Conservation (phyloP, 2,329 filamentous ascomycete species). For the Pestalotiopsis sp. region DNA sequence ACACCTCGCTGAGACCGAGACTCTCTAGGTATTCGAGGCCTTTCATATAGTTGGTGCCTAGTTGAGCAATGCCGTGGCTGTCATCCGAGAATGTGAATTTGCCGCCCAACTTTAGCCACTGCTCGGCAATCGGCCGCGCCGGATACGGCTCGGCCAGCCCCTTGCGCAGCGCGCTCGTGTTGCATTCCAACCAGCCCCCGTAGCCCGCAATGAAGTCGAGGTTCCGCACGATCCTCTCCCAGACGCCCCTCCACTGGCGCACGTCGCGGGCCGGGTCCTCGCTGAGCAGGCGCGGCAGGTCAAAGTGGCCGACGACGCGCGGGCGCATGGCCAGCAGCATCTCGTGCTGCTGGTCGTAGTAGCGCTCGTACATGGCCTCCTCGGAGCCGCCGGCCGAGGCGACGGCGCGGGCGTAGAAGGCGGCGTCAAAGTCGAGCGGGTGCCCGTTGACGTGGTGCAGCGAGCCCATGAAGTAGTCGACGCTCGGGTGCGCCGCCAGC, state of each 20-base stretch:
- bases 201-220: conserved; percentile 71
- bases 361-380: conserved; percentile 75
- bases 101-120: conserved; percentile 73
- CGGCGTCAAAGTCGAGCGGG: conserved; percentile 84
- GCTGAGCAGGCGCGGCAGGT: conserved; percentile 83
- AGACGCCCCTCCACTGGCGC: conserved; percentile 63
- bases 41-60: conserved; percentile 80
- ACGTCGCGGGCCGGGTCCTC: conserved; percentile 67
- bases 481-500: conserved; percentile 57
- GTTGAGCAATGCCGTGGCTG: conserved; percentile 85
- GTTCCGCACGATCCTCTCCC: conserved; percentile 76
- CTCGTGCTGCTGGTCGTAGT: conserved; percentile 84
- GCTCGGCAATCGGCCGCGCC: conserved; percentile 75
- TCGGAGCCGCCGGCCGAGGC: conserved; percentile 51
- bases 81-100: conserved; percentile 93
- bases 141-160: conserved; percentile 92
- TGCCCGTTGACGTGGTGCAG: conserved; percentile 86
- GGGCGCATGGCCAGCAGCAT: conserved; percentile 78
- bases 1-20: conserved; percentile 66
- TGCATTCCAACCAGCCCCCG: conserved; percentile 86
- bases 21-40: conserved; percentile 71
- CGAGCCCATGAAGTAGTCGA: conserved; percentile 93
- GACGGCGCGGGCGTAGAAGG: conserved; percentile 68
- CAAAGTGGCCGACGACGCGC: conserved; percentile 88
- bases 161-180: conserved; percentile 85